Conservation (phyloP, 768 basidiomycete species). For the Mycena olivaceomarginata region DNA sequence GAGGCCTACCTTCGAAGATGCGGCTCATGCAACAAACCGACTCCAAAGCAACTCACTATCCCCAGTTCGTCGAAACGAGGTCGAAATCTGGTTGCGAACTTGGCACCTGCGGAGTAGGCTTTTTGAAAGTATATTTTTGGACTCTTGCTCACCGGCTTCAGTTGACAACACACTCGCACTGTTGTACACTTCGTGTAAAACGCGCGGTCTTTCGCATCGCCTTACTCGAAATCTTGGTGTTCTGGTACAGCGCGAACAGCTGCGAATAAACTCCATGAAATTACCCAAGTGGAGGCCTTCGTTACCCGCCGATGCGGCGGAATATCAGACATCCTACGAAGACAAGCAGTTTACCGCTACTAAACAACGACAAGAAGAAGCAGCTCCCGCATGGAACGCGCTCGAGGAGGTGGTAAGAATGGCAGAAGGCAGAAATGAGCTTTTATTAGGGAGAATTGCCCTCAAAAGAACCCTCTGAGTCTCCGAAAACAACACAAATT, state of each 20-base stretch:
- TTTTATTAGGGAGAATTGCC: constrained; percentile 70
- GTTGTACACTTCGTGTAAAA: constrained; percentile 76
- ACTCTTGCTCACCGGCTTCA: constrained; percentile 49
- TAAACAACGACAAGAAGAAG: constrained; percentile 44
- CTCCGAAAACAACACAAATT: not conserved
- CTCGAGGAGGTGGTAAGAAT: constrained; percentile 73
- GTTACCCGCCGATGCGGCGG: constrained; percentile 41
- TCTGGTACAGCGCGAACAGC: constrained; percentile 59
- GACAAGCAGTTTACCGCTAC: constrained; percentile 38
- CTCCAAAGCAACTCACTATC: constrained; percentile 57
- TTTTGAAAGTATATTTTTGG: not conserved
- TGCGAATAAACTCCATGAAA: constrained; percentile 49
- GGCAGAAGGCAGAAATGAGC: constrained; percentile 72
- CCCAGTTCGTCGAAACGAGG: constrained; percentile 51
- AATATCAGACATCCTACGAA: constrained; percentile 42
- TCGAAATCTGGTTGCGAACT: constrained; percentile 64
- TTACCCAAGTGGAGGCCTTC: constrained; percentile 62
- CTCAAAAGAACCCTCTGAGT: constrained; percentile 8
- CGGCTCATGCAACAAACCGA: constrained; percentile 63
- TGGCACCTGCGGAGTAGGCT: constrained; percentile 77
- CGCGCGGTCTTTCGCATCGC: constrained; percentile 78
- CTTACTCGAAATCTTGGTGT: constrained; percentile 73
- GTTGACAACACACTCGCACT: constrained; percentile 83
- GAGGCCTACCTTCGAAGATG: constrained; percentile 74
- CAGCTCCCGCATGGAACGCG: constrained; percentile 59